Conservation (phyloP, 2,329 filamentous ascomycete genomes). For the Fusarium algeriense region DNA sequence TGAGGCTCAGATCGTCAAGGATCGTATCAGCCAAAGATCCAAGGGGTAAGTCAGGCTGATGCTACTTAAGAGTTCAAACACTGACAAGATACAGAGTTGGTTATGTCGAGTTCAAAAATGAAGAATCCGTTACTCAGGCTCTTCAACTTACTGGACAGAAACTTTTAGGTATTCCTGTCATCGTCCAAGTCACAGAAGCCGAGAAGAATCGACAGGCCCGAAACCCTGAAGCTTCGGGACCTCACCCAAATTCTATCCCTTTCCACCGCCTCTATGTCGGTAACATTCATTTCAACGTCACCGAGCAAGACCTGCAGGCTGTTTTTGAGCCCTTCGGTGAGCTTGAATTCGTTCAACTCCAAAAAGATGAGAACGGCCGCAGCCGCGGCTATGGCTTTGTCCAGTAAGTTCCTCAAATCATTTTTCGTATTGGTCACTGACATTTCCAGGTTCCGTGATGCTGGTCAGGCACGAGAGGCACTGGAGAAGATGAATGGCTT, state of each 20-base stretch:
- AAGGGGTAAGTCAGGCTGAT: slow-evolving; percentile 81
- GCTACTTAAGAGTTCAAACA: not conserved
- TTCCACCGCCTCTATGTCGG: slow-evolving; percentile 99
- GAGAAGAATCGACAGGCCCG: slow-evolving; percentile 99
- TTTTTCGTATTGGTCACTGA: slow-evolving; percentile 50
- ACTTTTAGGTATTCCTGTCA: slow-evolving; percentile 97
- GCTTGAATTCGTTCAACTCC: slow-evolving; percentile 96
- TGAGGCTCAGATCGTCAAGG: slow-evolving; percentile 98
- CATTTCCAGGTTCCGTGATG: slow-evolving; percentile 81
- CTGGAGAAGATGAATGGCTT: slow-evolving; percentile 99
- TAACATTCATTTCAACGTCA: slow-evolving; percentile 99
- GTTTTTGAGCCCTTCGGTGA: slow-evolving; percentile 98
- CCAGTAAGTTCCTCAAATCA: slow-evolving; percentile 74
- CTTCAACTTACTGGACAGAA: slow-evolving; percentile 99
- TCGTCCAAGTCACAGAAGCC: slow-evolving; percentile 97
- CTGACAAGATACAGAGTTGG: slow-evolving; percentile 78
- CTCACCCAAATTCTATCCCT: slow-evolving; percentile 84
- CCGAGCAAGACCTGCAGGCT: slow-evolving; percentile 92
- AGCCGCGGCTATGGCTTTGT: slow-evolving; percentile 98
- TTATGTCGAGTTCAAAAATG: slow-evolving; percentile 98
- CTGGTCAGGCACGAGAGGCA: slow-evolving; percentile 90
- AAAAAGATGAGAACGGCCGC: slow-evolving; percentile 92
- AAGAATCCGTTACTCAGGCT: slow-evolving; percentile 92
- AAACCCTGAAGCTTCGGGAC: slow-evolving; percentile 76
- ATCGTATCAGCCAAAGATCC: slow-evolving; percentile 93